Percentiles rank a stretch among this genome's conserved stretches.
Conservation (phyloP, 2,329 filamentous ascomycete genomes). For the Neopestalotiopsis sp. region DNA sequence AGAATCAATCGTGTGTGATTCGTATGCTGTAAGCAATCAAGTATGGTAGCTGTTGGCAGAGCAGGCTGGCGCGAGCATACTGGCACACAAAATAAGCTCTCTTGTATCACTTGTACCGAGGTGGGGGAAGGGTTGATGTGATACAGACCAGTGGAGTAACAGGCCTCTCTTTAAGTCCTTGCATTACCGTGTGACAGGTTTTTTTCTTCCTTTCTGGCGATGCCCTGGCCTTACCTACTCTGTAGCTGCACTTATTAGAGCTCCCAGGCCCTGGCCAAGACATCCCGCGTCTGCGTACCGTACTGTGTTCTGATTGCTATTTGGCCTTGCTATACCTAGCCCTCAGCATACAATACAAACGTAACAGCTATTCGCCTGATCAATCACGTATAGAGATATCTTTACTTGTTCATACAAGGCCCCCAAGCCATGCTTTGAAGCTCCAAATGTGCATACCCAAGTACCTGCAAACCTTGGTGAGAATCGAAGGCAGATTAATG, state of each 20-base stretch:
- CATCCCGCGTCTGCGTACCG: background rate
- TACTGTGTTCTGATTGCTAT: background rate
- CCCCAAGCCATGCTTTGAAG: background rate
- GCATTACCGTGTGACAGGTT: background rate
- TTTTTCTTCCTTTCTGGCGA: background rate
- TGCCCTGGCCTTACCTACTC: background rate
- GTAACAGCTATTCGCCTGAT: background rate
- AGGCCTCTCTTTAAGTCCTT: background rate
- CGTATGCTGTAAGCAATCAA: background rate
- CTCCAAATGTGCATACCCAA: background rate
- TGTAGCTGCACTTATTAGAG: background rate
- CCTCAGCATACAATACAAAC: background rate
- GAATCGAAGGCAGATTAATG: background rate
- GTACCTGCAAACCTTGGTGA: background rate
- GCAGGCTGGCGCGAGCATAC: background rate
- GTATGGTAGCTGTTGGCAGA: background rate
- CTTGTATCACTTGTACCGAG: background rate
- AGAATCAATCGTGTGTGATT: too few species aligned
- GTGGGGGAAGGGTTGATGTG: background rate
- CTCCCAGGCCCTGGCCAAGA: background rate
- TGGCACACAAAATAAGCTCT: background rate
- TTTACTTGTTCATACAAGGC: background rate
- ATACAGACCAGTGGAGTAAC: slow-evolving; percentile 2
- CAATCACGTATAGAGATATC: background rate
- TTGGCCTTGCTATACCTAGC: background rate